Conservation (phyloP, 148 eudicot species). For the Persicaria maculosa region DNA sequence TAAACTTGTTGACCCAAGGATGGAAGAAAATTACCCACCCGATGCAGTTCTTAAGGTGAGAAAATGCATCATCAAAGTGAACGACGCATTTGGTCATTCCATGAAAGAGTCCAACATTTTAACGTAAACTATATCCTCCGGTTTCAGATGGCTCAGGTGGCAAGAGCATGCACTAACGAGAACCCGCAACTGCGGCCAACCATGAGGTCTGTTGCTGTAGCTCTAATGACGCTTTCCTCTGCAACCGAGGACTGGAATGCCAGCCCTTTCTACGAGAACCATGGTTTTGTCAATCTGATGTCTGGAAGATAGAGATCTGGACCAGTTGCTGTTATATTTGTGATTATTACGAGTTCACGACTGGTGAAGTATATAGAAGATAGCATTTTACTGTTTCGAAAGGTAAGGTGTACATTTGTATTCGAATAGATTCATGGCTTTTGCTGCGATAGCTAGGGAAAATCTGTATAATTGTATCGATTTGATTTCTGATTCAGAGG, state of each 20-base stretch:
- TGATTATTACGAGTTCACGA: too few species aligned
- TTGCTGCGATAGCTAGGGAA: too few species aligned
- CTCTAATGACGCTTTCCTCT: conserved; percentile 54
- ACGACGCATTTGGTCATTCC: neutral
- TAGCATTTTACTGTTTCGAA: neutral
- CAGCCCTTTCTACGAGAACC: conserved; percentile 43
- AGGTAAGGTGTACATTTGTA: neutral
- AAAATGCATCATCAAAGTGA: neutral
- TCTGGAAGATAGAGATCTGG: conserved; percentile 34
- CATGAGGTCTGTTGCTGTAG: conserved; percentile 79
- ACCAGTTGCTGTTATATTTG: neutral
- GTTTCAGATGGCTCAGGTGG: conserved; percentile 55
- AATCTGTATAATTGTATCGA: too few species aligned
- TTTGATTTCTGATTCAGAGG: too few species aligned
- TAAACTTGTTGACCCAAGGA: conserved; percentile 59
- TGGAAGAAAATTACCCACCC: conserved; percentile 52
- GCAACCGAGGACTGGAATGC: conserved; percentile 51
- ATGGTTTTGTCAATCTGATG: conserved; percentile 37
- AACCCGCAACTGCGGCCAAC: conserved; percentile 77
- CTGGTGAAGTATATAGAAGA: neutral
- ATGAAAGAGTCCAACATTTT: neutral
- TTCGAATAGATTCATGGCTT: neutral
- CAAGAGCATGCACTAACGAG: conserved; percentile 64
- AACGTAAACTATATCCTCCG: neutral
- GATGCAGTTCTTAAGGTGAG: conserved; percentile 65